phyloP scores from a whole-genome alignment of 164 flowering plant species.

The Nymphaea thermarum region DNA sequence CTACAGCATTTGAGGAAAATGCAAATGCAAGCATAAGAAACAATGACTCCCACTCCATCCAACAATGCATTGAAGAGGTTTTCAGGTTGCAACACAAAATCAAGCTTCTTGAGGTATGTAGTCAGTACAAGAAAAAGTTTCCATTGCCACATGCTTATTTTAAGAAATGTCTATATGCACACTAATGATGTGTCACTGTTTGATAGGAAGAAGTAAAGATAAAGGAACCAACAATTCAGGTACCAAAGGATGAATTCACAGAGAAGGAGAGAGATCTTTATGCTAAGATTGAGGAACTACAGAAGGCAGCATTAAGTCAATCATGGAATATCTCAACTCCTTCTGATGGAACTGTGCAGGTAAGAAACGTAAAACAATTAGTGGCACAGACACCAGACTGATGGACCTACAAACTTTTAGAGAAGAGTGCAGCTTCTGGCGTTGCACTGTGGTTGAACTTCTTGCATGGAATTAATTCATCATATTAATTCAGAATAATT shows the following conservation, averaged over 20 bases:
- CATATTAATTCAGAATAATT: too few species aligned
- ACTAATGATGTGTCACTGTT: background rate
- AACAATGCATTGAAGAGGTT: slow-evolving; percentile 42
- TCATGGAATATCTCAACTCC: slow-evolving; percentile 16
- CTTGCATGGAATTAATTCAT: too few species aligned
- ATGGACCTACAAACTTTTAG: background rate
- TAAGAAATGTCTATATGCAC: background rate
- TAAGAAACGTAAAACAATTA: background rate
- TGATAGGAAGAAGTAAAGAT: slow-evolving; percentile 47
- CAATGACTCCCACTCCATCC: slow-evolving; percentile 20
- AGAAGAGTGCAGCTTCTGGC: too few species aligned
- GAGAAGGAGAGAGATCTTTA: slow-evolving; percentile 66
- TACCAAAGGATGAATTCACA: slow-evolving; percentile 34
- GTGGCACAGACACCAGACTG: background rate
- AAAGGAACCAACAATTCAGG: slow-evolving; percentile 57
- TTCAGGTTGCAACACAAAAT: slow-evolving; percentile 46
- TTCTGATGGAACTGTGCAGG: slow-evolving; percentile 9
- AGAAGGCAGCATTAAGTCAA: slow-evolving; percentile 33
- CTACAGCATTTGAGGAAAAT: slow-evolving; percentile 20
- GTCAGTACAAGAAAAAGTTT: background rate
- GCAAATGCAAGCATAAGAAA: slow-evolving; percentile 19
- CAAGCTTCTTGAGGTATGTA: slow-evolving; percentile 58
- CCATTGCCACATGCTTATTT: background rate
- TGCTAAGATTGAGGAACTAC: slow-evolving; percentile 49
- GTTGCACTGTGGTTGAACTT: too few species aligned